Base-by-base conservation (phyloP, 768 basidiomycete species). In the Clitopilus passeckerianus region DNA sequence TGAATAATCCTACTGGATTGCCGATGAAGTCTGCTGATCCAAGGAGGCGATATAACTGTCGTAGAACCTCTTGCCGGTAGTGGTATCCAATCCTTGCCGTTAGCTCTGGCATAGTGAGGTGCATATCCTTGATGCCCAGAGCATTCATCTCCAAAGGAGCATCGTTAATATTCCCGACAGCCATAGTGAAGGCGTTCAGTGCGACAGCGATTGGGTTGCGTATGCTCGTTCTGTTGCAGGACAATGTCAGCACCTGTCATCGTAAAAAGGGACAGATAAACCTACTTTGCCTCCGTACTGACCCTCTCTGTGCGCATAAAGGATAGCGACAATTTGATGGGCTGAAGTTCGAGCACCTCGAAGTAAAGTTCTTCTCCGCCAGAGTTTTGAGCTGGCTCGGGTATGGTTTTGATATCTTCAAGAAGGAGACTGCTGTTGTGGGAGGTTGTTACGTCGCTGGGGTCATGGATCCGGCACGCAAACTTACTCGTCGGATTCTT, bases 1-100 rank as follows among this genome's bases (percentile, higher is more conserved):
- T 96, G 80, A 99, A 98, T 46, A 99, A 80, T 9, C 97, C 97
- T 50, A 98, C 95, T 4, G 96, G 96, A 69, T 95, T 95, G 14
- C 92, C 90, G 61, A 91, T 90, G 75, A 98, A 96, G 74, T 98
- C 96, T 0, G 95, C 97, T 5, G 95, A 98, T n/a, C 97, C 96
- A 14, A 99, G 81, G 46, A 99, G 91, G 35, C 97, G 89, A 72
- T 98, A 98, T 2, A 98, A 80, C 69, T 99, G 97, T 10, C 93
- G 89, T 37, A 96, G 79, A 57, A 97, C 84, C 67, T 98, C 95
- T 72, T 97, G 91, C 34, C 91, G 84, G 70, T 98, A 99, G 69
- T 98, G 96, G 60, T 95, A 89, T 41, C 86, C 77, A 60, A 98
- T 89, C 34, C 97, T 86, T 57, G 78, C 85, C 70, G 90, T 86